Conservation (phyloP, 2,329 filamentous ascomycete genomes). For the Colletotrichum agaves region DNA sequence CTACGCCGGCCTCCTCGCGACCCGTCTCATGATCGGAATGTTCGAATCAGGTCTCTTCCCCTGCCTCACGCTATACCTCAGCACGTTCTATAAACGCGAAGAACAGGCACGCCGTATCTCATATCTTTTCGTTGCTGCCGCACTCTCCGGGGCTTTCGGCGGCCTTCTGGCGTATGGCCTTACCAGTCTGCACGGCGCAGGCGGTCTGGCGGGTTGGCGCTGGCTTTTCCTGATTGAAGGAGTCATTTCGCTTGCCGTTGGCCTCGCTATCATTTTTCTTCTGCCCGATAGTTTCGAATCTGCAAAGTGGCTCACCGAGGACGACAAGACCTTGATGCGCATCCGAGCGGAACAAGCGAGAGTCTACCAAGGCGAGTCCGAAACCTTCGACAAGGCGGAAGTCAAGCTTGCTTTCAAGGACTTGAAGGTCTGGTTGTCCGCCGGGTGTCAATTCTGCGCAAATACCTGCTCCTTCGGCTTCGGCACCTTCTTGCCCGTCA, state of each 20-base stretch:
- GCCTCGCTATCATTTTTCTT: conserved; percentile 50
- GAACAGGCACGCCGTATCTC: conserved; percentile 47
- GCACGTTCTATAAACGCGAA: conserved; percentile 51
- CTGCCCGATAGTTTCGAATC: conserved; percentile 55
- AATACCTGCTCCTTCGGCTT: conserved; percentile 67
- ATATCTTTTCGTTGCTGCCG: conserved; percentile 61
- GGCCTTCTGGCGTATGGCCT: conserved; percentile 59
- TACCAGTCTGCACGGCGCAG: conserved; percentile 46
- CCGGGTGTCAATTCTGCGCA: conserved; percentile 61
- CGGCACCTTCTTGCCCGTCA: conserved; percentile 66
- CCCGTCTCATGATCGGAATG: conserved; percentile 58
- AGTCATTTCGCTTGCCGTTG: conserved; percentile 55
- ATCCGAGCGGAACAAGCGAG: conserved; percentile 56
- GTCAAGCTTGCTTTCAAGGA: conserved; percentile 59
- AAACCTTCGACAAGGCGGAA: conserved; percentile 61
- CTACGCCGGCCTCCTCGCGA: conserved; percentile 54
- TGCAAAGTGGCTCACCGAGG: conserved; percentile 59
- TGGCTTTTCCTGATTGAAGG: conserved; percentile 65
- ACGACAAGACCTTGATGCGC: conserved; percentile 62
- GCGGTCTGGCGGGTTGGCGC: conserved; percentile 58
- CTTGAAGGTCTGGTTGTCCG: conserved; percentile 62
- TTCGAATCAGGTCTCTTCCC: conserved; percentile 62
- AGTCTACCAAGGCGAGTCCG: conserved; percentile 57
- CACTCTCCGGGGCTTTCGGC: conserved; percentile 51
- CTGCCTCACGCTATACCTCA: conserved; percentile 52